phyloP scores from a whole-genome alignment of 2,329 filamentous ascomycete genomes.

The Talaromyces sp. region DNA sequence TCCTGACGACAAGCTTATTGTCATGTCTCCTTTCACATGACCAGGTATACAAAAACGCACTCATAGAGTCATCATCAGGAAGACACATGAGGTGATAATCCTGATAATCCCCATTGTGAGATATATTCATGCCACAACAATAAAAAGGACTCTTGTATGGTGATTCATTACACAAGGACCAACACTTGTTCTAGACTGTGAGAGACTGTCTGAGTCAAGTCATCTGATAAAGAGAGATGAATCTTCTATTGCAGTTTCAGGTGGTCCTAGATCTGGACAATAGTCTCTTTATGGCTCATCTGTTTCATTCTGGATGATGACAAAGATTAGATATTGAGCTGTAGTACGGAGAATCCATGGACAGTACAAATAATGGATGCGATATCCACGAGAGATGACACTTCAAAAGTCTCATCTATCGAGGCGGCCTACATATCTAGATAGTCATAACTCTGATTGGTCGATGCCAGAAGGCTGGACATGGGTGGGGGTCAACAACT shows the following conservation, averaged over 20 bases:
- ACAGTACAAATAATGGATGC: too few relatives aligned
- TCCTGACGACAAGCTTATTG: neutral
- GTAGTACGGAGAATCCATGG: too few relatives aligned
- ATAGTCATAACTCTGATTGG: neutral
- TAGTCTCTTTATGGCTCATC: neutral
- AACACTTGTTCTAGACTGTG: neutral
- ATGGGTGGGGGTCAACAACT: neutral
- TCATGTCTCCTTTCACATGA: neutral
- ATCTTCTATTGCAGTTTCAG: neutral
- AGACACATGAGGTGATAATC: neutral
- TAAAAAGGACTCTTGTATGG: neutral
- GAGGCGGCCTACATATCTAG: neutral
- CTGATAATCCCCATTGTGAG: neutral
- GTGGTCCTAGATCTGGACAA: neutral
- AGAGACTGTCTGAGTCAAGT: neutral
- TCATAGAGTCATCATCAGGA: neutral
- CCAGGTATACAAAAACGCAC: neutral
- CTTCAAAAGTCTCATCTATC: too few relatives aligned
- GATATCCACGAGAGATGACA: too few relatives aligned
- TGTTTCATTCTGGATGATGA: neutral
- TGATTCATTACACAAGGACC: neutral
- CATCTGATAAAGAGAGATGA: neutral
- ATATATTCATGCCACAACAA: neutral
- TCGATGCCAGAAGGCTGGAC: slow-evolving; percentile 9
- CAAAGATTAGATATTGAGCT: neutral